Evolutionary conservation across 106 monocot species (phyloP).

Genomic region (Ottelia alismoides): DNA sequence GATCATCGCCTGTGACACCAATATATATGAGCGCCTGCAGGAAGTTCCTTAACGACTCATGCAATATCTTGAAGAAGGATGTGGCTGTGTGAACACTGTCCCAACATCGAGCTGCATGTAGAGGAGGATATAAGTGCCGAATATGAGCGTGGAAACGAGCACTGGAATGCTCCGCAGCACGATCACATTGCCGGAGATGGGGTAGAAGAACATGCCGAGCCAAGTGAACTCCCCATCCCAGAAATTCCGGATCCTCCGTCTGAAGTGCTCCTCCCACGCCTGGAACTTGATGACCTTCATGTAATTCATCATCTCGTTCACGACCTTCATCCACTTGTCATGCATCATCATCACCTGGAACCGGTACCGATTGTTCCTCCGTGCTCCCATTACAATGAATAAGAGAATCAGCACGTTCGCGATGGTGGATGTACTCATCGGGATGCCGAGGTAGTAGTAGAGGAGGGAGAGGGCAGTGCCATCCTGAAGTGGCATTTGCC

Average conservation of each 20-base stretch:
- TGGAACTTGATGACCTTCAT: slow-evolving; percentile 96
- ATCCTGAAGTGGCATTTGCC: slow-evolving; percentile 87
- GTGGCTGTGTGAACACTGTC: slow-evolving; percentile 84
- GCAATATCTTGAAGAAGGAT: slow-evolving; percentile 76
- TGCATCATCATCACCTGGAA: slow-evolving; percentile 70
- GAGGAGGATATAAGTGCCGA: slow-evolving; percentile 44
- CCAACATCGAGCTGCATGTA: slow-evolving; percentile 58
- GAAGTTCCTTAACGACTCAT: slow-evolving; percentile 81
- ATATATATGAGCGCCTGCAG: slow-evolving; percentile 87
- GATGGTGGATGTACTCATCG: slow-evolving; percentile 31
- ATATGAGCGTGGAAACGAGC: slow-evolving; percentile 44
- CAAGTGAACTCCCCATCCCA: slow-evolving; percentile 49
- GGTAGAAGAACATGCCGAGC: slow-evolving; percentile 73
- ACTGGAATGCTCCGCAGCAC: slow-evolving; percentile 74
- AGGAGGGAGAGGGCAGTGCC: slow-evolving; percentile 44
- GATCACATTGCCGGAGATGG: slow-evolving; percentile 59
- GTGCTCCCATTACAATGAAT: slow-evolving; percentile 28
- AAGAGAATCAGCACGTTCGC: slow-evolving; percentile 22
- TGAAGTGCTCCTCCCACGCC: slow-evolving; percentile 89
- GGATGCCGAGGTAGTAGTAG: slow-evolving; percentile 43
- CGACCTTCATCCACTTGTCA: slow-evolving; percentile 89
- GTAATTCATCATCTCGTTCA: slow-evolving; percentile 86
- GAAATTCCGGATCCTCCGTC: slow-evolving; percentile 32
- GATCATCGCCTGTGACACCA: slow-evolving; percentile 69
- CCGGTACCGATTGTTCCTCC: slow-evolving; percentile 54